Conservation (phyloP, 2,329 filamentous ascomycete genomes). For the Alternaria arbusti region DNA sequence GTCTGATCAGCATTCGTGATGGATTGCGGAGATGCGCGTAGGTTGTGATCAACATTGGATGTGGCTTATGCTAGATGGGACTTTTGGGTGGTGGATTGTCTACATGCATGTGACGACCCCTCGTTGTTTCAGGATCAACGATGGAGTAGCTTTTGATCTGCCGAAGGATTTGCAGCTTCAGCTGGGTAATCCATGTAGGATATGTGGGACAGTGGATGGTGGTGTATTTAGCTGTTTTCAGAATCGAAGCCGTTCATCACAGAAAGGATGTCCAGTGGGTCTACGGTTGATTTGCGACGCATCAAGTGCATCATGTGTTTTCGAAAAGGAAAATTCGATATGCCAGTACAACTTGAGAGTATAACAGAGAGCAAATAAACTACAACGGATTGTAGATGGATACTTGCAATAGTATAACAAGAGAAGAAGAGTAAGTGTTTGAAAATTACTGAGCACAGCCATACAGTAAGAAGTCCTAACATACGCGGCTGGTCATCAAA, state of each 20-base stretch:
- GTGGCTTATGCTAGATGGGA: background rate
- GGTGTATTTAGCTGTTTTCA: background rate
- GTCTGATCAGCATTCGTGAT: background rate
- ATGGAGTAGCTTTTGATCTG: background rate
- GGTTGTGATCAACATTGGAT: background rate
- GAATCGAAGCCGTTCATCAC: accelerated
- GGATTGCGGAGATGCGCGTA: background rate
- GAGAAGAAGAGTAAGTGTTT: too few relatives aligned
- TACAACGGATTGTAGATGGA: too few relatives aligned
- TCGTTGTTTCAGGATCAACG: background rate
- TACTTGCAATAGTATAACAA: too few relatives aligned
- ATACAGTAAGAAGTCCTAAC: too few relatives aligned
- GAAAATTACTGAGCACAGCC: too few relatives aligned
- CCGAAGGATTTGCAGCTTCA: accelerated
- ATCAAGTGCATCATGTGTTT: background rate
- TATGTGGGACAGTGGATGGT: background rate
- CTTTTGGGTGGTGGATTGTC: background rate
- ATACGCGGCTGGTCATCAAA: too few relatives aligned
- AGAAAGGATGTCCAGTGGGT: background rate
- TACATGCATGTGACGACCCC: background rate
- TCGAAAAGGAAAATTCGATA: background rate
- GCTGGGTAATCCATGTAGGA: background rate
- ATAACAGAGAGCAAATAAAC: too few relatives aligned
- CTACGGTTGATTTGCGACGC: too few relatives aligned
- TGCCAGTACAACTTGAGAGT: too few relatives aligned